These are phyloP conservation scores for Glycine soja DNA, from an alignment of 306 rosid genomes.

Conservation along the genomic window DNA sequence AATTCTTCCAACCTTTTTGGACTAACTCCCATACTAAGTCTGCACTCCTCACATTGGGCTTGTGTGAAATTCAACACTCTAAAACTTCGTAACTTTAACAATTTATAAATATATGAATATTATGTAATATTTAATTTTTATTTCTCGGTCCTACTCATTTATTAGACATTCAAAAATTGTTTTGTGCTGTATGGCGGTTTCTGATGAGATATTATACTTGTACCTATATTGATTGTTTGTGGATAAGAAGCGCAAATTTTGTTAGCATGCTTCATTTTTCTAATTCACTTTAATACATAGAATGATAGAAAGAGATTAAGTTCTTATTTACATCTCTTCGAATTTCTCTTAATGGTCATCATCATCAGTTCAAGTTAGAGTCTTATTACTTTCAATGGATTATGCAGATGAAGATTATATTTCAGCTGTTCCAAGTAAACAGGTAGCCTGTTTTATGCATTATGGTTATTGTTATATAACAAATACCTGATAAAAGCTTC, in stretches of 20 bases:
- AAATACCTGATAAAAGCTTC: constrained; percentile 30
- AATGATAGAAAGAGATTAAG: background rate
- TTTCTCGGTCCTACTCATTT: background rate
- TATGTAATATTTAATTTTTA: background rate
- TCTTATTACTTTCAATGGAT: constrained; percentile 42
- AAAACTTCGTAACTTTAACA: background rate
- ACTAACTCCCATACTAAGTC: background rate
- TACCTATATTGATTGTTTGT: constrained; percentile 2
- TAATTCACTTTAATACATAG: background rate
- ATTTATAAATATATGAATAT: background rate
- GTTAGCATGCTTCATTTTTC: background rate
- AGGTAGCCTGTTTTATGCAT: constrained; percentile 56
- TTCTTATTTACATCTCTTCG: constrained; percentile 3
- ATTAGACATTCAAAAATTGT: background rate
- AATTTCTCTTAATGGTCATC: constrained; percentile 16
- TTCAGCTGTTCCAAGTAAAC: constrained; percentile 55
- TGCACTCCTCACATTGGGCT: background rate
- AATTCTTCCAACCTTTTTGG: background rate
- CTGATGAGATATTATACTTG: background rate
- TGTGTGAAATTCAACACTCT: background rate
- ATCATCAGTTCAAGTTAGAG: constrained; percentile 19
- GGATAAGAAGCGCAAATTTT: background rate
- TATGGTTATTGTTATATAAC: constrained; percentile 30
- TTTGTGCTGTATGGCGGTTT: background rate
- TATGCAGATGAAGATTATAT: constrained; percentile 69